Evolutionary conservation across 805 yeast species (phyloP).

Genomic region (Millerago galiae): DNA sequence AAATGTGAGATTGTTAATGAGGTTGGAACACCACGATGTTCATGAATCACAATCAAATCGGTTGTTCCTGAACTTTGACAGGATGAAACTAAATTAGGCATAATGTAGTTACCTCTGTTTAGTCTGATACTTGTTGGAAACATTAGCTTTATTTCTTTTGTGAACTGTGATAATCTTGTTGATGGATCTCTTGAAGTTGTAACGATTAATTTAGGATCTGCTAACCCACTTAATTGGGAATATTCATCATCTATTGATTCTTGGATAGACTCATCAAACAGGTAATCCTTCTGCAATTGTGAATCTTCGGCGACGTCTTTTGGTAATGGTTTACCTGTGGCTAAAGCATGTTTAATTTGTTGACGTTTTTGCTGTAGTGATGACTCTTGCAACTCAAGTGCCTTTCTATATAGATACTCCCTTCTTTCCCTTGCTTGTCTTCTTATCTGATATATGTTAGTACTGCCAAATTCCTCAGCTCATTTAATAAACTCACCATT

Average conservation of each 20-base stretch:
- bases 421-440: constrained; percentile 95
- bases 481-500: background rate
- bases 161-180: constrained; percentile 78
- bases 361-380: constrained; percentile 80
- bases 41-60: constrained; percentile 83
- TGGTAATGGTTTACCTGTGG: constrained; percentile 84
- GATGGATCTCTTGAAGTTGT: constrained; percentile 94
- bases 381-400: constrained; percentile 86
- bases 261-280: constrained; percentile 75
- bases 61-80: constrained; percentile 77
- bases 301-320: constrained; percentile 88
- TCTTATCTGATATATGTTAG: constrained; percentile 32
- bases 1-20: constrained; percentile 88
- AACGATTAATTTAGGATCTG: constrained; percentile 84
- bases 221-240: constrained; percentile 75
- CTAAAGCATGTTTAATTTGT: constrained; percentile 79
- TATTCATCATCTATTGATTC: constrained; percentile 86
- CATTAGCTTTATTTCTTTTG: constrained; percentile 84
- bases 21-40: constrained; percentile 97
- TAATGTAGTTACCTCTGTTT: constrained; percentile 88
- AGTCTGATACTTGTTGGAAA: constrained; percentile 86
- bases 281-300: constrained; percentile 69
- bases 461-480: background rate
- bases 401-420: constrained; percentile 85
- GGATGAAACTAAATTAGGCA: constrained; percentile 78